Base-by-base conservation (phyloP, 1,284 basidiomycete species). In the Puccinia horiana region DNA sequence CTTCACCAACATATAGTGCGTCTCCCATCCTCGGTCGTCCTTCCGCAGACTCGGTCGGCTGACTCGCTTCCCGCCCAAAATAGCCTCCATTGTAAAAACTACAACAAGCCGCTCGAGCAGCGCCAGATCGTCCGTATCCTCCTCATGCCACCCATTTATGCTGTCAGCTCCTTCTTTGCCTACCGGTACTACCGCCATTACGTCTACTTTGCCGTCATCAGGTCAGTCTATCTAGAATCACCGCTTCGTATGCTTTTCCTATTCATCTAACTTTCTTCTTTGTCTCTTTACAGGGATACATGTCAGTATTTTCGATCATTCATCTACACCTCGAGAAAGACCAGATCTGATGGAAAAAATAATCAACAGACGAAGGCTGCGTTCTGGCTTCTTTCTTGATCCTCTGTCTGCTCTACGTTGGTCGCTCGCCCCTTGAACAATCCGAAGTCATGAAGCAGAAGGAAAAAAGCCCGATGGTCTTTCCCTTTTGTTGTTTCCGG, bases 371-470 rank as follows among this genome's bases (percentile, higher is more conserved):
- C 70, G 86, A 93, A 90, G 92, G 93, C 14, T 87, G 94, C 76
- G 93, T 92, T 1, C 87, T 94, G n/a, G 83, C 86, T 35, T 86
- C 86, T 6, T 88, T 87, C 76, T 83, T 85, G 77, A 88, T 95
- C 42, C 89, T 96, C 4, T 89, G 95, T 80, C 92, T 96, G 63
- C 93, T 95, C 86, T 94, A 91, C 86, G 93, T 96, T 0, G 92
- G 93, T 14, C 88, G 89, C 11, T 92, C 91, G 0, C 91, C 91
- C 0, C 84, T 88, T 0, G 91, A 88, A 32, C 91, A 92, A 84
- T 78, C 77, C 16, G 79, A 67, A 74, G 93, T 93, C 0, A 89
- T 96, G 3, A 89, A 89, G 11, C 89, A 92, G 37, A 96, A 96
- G 86, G 92, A 95, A 85, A 96, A 96, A 86, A 88, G 88, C 67